Evolutionary conservation across 306 rosid species (phyloP).

Genomic region (Medicago lupulina): DNA sequence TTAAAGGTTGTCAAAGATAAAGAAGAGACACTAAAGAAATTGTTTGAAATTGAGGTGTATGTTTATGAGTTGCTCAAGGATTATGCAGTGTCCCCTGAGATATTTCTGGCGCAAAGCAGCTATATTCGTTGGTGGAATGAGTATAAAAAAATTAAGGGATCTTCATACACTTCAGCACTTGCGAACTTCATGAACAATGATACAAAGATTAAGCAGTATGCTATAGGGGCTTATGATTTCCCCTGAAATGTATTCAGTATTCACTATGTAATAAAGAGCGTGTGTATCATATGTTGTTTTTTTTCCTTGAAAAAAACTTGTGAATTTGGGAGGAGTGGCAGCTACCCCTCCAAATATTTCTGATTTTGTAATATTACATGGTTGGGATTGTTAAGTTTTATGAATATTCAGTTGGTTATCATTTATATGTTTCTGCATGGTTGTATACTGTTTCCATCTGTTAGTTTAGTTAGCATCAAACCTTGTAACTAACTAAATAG

Average conservation of each 20-base stretch:
- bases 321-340: too few species aligned
- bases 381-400: too few species aligned
- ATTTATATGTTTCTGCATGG: too few species aligned
- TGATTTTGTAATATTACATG: too few species aligned
- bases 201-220: constrained; percentile 29
- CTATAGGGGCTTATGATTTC: constrained; percentile 40
- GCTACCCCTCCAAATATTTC: too few species aligned
- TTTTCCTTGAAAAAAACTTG: too few species aligned
- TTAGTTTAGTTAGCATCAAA: too few species aligned
- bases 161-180: constrained; percentile 34
- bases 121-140: constrained; percentile 68
- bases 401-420: too few species aligned
- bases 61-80: constrained; percentile 47
- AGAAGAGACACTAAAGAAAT: not conserved
- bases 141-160: constrained; percentile 42
- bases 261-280: not conserved
- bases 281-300: too few species aligned
- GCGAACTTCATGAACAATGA: constrained; percentile 39
- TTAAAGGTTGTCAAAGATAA: constrained; percentile 28
- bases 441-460: too few species aligned
- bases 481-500: too few species aligned
- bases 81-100: constrained; percentile 58
- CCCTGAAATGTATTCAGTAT: not conserved
- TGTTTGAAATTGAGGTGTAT: constrained; percentile 51
- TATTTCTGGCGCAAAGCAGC: constrained; percentile 54